Percentiles rank a stretch among this genome's conserved stretches.
These are phyloP conservation scores for Persicaria tinctoria DNA, from an alignment of 148 eudicot species.

Conservation along the genomic window DNA sequence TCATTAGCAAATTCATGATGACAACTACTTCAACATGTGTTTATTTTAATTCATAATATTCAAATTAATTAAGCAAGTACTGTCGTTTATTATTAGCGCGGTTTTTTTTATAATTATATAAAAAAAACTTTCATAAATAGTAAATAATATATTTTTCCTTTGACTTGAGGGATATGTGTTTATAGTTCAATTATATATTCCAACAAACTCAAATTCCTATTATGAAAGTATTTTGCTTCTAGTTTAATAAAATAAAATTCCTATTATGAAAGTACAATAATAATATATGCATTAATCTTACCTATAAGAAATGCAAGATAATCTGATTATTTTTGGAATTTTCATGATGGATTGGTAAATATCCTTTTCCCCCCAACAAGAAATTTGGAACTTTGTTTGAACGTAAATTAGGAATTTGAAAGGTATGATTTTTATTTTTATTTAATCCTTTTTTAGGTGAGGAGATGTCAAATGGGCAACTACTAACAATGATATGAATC, in stretches of 20 bases:
- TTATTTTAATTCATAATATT: no score
- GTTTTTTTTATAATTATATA: no score
- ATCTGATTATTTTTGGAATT: background rate
- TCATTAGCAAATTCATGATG: background rate
- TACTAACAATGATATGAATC: background rate
- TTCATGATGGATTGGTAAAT: background rate
- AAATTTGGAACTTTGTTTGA: background rate
- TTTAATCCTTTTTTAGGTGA: background rate
- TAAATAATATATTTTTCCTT: background rate
- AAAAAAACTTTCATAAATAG: no score
- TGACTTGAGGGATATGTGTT: background rate
- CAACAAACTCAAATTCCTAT: background rate
- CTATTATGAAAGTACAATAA: background rate
- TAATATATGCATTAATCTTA: background rate
- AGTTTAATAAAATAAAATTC: background rate
- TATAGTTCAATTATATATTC: background rate
- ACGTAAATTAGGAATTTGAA: background rate
- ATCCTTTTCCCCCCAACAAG: background rate
- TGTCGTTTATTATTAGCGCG: no score
- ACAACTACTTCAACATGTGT: no score
- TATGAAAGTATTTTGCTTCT: background rate
- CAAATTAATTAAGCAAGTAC: no score
- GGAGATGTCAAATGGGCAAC: constrained; percentile 1
- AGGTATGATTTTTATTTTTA: background rate
- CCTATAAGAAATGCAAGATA: no score